Percentiles rank a stretch among this genome's conserved stretches.
These are phyloP conservation scores for Neurospora sp. DNA, from an alignment of 495 filamentous ascomycete genomes.

Conservation along the genomic window DNA sequence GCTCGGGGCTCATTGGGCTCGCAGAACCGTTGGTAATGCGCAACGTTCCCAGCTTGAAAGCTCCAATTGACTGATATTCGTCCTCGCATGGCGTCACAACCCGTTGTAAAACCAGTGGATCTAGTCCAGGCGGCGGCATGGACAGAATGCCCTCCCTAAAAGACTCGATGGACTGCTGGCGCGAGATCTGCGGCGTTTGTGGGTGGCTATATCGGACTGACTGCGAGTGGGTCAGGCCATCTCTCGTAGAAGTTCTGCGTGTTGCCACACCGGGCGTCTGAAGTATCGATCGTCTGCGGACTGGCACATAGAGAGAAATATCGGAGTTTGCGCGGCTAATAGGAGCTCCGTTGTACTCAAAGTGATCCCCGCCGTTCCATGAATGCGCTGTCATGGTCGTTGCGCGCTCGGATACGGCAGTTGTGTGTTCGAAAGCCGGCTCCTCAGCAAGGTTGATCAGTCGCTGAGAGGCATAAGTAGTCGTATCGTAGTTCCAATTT, in stretches of 20 bases:
- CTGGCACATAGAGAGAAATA: slow-evolving; percentile 36
- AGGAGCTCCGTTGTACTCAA: slow-evolving; percentile 21
- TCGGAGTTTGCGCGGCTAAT: slow-evolving; percentile 32
- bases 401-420: slow-evolving; percentile 24
- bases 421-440: slow-evolving; percentile 20
- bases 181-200: slow-evolving; percentile 24
- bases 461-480: slow-evolving; percentile 34
- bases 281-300: slow-evolving; percentile 35
- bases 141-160: slow-evolving; percentile 19
- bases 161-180: slow-evolving; percentile 28
- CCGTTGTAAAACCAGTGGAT: slow-evolving; percentile 8
- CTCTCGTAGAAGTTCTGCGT: slow-evolving; percentile 16
- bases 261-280: slow-evolving; percentile 40
- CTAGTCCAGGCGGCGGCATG: slow-evolving; percentile 20
- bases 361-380: slow-evolving; percentile 14
- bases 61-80: slow-evolving; percentile 46
- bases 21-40: slow-evolving; percentile 50
- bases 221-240: slow-evolving; percentile 6
- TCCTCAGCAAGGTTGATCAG: slow-evolving; percentile 31
- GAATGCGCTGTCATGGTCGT: slow-evolving; percentile 26
- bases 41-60: slow-evolving; percentile 48
- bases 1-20: slow-evolving; percentile 32
- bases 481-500: slow-evolving; percentile 32
- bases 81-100: slow-evolving; percentile 36
- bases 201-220: slow-evolving; percentile 28